Percentiles rank a stretch among this genome's conserved stretches.
Evolutionary conservation across 148 eudicot species (phyloP).

Genomic region (Oxyria digyna): DNA sequence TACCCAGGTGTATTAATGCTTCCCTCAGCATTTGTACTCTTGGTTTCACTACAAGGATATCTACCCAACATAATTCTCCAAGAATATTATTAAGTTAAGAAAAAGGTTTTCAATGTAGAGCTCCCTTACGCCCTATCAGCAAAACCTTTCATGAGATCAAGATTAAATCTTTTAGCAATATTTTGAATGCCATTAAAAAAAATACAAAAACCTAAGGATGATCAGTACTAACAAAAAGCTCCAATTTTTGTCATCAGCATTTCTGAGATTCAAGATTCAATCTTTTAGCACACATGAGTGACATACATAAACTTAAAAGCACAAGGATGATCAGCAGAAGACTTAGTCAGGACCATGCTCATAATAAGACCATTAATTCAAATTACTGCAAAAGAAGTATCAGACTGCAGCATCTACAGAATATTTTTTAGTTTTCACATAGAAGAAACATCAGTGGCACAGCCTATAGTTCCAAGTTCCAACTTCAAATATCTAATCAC

Average conservation of each 20-base stretch:
- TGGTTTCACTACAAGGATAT: background rate
- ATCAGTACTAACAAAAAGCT: background rate
- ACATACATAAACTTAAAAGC: background rate
- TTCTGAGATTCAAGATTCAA: background rate
- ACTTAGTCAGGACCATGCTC: background rate
- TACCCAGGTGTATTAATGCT: background rate
- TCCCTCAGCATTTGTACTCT: background rate
- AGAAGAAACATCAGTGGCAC: background rate
- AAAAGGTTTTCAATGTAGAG: background rate
- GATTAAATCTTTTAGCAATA: background rate
- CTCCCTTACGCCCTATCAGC: background rate
- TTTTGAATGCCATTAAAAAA: background rate
- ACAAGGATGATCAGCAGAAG: background rate
- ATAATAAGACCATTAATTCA: background rate
- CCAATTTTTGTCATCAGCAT: background rate
- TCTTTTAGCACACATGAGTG: background rate
- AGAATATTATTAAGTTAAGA: background rate
- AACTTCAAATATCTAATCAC: background rate
- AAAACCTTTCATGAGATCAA: slow-evolving; percentile 1
- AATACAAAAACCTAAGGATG: background rate
- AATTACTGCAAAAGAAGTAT: background rate
- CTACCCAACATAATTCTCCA: background rate
- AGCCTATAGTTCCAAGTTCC: background rate
- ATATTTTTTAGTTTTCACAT: background rate
- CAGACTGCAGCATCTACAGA: background rate